Conservation (phyloP, 805 yeast genomes). For the Zygosaccharomyces pseudorouxii region DNA sequence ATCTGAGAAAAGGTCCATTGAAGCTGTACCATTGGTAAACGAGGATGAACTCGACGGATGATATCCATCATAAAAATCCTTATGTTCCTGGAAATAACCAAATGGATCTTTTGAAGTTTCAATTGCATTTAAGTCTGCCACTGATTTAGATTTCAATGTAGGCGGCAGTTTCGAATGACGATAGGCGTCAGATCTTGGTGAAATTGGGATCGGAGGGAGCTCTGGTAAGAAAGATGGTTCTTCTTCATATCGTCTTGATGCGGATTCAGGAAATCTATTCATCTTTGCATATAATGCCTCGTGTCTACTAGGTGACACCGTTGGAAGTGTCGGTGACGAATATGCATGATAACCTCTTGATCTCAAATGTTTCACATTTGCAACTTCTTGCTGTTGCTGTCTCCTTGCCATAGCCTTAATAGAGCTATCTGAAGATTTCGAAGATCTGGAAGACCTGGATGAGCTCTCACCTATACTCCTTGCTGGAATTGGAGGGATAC, state of each 20-base stretch:
- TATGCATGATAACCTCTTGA: constrained; percentile 2
- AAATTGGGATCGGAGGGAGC: constrained; percentile 25
- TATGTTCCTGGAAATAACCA: constrained; percentile 16
- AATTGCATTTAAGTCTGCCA: constrained; percentile 21
- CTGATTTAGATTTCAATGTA: constrained; percentile 27
- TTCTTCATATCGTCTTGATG: constrained; percentile 3
- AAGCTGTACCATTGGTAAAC: constrained; percentile 11
- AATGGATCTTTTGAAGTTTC: constrained; percentile 10
- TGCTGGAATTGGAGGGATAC: constrained; percentile 17
- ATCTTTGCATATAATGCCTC: constrained; percentile 1
- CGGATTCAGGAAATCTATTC: not conserved
- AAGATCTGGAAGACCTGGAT: constrained; percentile 7
- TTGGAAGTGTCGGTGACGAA: constrained; percentile 14
- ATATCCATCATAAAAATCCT: constrained; percentile 18
- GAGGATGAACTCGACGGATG: constrained; percentile 12
- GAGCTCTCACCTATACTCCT: constrained; percentile 8
- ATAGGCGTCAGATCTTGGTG: constrained; percentile 5
- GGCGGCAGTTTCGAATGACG: constrained; percentile 8
- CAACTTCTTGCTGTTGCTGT: constrained; percentile 2
- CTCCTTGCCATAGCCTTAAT: not conserved
- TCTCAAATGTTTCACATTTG: not conserved
- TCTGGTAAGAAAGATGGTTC: constrained; percentile 21
- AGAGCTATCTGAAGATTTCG: constrained; percentile 7
- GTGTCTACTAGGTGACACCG: constrained; percentile 7
- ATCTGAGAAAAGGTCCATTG: constrained; percentile 34